Evolutionary conservation across 2,329 filamentous ascomycete species (phyloP).

Genomic region (Phoma sp.): DNA sequence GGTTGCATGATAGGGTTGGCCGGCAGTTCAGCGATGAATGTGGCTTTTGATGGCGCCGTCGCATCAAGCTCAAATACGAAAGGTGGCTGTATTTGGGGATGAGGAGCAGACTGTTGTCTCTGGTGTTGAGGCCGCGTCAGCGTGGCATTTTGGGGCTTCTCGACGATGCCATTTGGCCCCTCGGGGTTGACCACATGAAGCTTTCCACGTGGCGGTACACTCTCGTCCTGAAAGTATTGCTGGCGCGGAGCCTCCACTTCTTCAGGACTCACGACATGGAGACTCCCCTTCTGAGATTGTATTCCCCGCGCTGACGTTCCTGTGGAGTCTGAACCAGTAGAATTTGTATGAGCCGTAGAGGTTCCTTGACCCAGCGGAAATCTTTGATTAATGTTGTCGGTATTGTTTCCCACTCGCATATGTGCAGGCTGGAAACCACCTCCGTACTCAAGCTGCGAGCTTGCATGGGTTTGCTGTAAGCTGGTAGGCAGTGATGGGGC

Average conservation of each 20-base stretch:
- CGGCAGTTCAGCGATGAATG: constrained; percentile 31
- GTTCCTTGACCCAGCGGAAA: not conserved
- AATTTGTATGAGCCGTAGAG: not conserved
- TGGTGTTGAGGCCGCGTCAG: constrained; percentile 5
- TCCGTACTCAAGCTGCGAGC: constrained; percentile 13
- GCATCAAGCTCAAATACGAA: constrained; percentile 27
- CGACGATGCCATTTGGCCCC: not conserved
- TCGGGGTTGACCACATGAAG: not conserved
- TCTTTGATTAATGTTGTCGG: too few species aligned
- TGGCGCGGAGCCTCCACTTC: not conserved
- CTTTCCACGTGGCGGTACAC: not conserved
- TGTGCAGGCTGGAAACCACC: not conserved
- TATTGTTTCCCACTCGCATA: not conserved
- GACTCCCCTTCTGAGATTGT: constrained; percentile 7
- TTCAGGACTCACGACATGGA: not conserved
- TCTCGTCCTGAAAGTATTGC: not conserved
- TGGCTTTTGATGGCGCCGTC: not conserved
- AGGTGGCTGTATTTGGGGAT: not conserved
- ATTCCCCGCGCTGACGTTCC: not conserved
- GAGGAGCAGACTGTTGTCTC: constrained; percentile 7
- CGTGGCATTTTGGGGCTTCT: not conserved
- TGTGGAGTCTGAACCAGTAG: not conserved
- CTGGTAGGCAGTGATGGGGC: not conserved
- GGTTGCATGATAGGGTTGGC: constrained; percentile 6
- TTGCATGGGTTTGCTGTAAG: constrained; percentile 7